A percentile compares a stretch with the other conserved stretches of the same genome.
These are phyloP conservation scores for Puccinia hordei DNA, from an alignment of 1,284 basidiomycete species.

Conservation along the genomic window DNA sequence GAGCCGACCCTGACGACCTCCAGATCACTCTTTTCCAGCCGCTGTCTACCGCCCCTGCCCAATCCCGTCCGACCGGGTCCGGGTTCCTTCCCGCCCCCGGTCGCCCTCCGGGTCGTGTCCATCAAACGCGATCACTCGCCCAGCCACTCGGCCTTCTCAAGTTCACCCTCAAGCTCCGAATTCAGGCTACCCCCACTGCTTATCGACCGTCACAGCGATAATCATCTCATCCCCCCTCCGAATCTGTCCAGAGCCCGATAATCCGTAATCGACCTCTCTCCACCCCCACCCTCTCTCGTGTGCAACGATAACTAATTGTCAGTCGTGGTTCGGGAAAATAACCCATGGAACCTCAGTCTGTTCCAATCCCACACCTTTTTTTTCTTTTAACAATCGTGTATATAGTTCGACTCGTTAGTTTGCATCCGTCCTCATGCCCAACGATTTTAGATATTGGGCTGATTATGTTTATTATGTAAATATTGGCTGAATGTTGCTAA, in stretches of 20 bases:
- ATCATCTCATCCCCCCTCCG: not conserved
- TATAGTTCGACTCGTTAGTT: not conserved
- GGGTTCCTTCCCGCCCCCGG: conserved; percentile 34
- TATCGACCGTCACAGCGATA: not conserved
- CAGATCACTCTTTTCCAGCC: conserved; percentile 14
- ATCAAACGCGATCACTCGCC: conserved; percentile 13
- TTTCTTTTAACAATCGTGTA: not conserved
- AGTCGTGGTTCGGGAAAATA: too few species aligned
- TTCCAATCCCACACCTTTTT: not conserved
- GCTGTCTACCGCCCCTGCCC: conserved; percentile 31
- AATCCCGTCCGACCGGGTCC: conserved; percentile 28
- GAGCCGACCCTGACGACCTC: not conserved
- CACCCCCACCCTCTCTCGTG: not conserved
- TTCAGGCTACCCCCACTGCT: conserved; percentile 20
- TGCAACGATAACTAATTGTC: too few species aligned
- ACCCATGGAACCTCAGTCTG: too few species aligned
- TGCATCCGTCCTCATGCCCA: not conserved
- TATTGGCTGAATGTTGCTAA: too few species aligned
- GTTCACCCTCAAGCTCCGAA: conserved; percentile 14
- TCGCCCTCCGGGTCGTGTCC: conserved; percentile 7
- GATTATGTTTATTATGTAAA: not conserved
- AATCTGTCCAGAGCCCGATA: not conserved
- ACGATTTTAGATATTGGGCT: not conserved
- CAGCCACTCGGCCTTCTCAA: not conserved
- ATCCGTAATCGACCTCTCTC: not conserved